These are phyloP conservation scores for Pseudogymnoascus sp. DNA, from an alignment of 2,329 filamentous ascomycete species.

Conservation along the genomic window DNA sequence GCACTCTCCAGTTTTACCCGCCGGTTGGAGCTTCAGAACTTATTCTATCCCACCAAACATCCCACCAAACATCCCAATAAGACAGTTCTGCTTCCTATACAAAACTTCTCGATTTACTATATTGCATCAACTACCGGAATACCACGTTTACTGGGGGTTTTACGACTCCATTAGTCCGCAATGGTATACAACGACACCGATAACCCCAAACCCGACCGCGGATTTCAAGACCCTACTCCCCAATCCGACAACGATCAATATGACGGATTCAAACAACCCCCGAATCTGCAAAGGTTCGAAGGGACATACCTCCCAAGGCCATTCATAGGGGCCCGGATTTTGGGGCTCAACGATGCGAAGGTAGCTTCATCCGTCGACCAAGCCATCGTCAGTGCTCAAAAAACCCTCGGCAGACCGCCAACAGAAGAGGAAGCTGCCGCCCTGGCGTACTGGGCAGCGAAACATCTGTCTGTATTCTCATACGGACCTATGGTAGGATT, in stretches of 20 bases:
- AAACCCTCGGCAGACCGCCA: constrained; percentile 17
- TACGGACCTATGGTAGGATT: constrained; percentile 20
- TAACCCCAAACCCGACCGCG: constrained; percentile 7
- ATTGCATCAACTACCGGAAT: neutral
- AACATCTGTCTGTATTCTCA: constrained; percentile 21
- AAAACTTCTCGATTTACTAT: neutral
- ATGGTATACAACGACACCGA: neutral
- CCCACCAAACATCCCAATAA: neutral
- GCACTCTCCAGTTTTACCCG: neutral
- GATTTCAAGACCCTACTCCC: constrained; percentile 3
- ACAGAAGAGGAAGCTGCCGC: constrained; percentile 24
- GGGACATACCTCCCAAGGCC: constrained; percentile 19
- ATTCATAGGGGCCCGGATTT: constrained; percentile 19
- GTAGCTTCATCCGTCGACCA: constrained; percentile 3
- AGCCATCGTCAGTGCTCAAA: constrained; percentile 8
- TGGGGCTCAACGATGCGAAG: constrained; percentile 18
- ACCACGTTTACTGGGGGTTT: neutral
- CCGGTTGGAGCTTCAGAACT: constrained; percentile 2
- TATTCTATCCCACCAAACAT: constrained; percentile 6
- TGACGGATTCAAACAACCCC: neutral
- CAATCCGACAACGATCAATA: constrained; percentile 3
- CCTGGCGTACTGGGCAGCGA: constrained; percentile 22
- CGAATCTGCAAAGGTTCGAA: constrained; percentile 14
- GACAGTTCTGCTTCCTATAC: neutral
- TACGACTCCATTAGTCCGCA: neutral